Base-by-base conservation (phyloP, 202 grass and related monocot species). In the Hordeum pubiflorum region DNA sequence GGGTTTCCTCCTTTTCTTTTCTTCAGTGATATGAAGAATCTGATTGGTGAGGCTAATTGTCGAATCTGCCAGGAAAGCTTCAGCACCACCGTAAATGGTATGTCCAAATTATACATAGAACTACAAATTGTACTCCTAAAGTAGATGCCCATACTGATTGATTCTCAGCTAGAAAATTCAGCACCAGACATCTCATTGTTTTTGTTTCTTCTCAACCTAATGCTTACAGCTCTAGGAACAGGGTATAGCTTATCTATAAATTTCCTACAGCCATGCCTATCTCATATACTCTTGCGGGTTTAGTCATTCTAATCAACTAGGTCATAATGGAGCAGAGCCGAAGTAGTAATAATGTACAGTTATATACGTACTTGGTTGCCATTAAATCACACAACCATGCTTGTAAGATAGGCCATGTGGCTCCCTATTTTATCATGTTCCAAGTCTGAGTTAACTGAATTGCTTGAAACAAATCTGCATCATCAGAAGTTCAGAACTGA, bases 21-120 rank as follows among this genome's bases (percentile, higher is more conserved):
- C 6, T 83, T 15, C 85, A 97, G 94, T 83, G 91, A 97, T 67
- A 86, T 97, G 85, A 97, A 97, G 74, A 97, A 97, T 77, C 80
- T 88, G 62, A 94, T 97, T 65, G 91, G 94, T 4, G 94, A 97
- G 63, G 94, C 94, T 4, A 87, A 78, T 40, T 97, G 94, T 36
- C 77, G 87, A 40, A 94, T 97, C 82, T 97, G 89, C 33, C 91
- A 94, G 61, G 94, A 92, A 80, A 94, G 80, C 75, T 97, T 94
- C 75, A 94, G 94, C 71, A 97, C 87, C 41, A 92, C 91, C 11
- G 83, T 92, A 50, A 97, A 83, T 75, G 92, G 94, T 97, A 92
- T 62, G 88, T 10, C 10, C 10, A 22, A 72, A 69, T 74, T 74
- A 34, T 72, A 27, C 76, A 22, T 74, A 63, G 4, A 64, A 81